These are phyloP conservation scores for Phytophthora chlamydospora DNA, from an alignment of 352 stramenopile genomes.

Conservation along the genomic window DNA sequence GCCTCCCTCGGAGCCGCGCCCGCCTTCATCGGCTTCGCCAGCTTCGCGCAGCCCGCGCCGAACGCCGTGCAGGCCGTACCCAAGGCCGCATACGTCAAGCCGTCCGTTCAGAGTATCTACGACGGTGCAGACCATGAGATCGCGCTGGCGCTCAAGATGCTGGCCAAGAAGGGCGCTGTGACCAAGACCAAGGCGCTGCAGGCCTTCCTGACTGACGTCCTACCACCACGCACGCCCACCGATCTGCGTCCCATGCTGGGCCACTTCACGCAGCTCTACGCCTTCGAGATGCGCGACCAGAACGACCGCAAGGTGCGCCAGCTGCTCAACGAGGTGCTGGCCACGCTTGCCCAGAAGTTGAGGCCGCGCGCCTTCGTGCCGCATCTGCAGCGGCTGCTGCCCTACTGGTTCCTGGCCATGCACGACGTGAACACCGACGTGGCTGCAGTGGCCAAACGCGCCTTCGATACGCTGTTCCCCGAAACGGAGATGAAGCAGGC, in stretches of 20 bases:
- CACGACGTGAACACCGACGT: conserved; percentile 75
- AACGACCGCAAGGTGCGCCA: conserved; percentile 86
- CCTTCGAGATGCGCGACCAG: conserved; percentile 82
- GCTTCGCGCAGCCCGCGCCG: conserved; percentile 49
- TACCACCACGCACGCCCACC: conserved; percentile 60
- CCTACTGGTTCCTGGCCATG: conserved; percentile 85
- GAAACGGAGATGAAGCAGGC: conserved; percentile 36
- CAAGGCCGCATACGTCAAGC: conserved; percentile 14
- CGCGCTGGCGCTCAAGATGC: conserved; percentile 81
- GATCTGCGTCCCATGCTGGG: conserved; percentile 77
- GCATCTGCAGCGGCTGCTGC: conserved; percentile 73
- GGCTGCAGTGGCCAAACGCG: conserved; percentile 48
- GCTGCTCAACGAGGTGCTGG: conserved; percentile 76
- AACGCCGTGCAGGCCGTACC: conserved; percentile 20
- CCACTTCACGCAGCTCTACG: conserved; percentile 81
- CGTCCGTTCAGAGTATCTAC: conserved; percentile 65
- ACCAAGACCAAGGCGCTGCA: conserved; percentile 86
- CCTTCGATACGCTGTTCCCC: conserved; percentile 61
- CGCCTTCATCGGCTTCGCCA: conserved; percentile 78
- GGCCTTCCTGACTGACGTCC: conserved; percentile 59
- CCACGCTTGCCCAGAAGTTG: conserved; percentile 61
- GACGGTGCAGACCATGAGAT: conserved; percentile 82
- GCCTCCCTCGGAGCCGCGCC: conserved; percentile 22
- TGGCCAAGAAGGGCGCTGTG: conserved; percentile 82
- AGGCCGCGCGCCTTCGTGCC: conserved; percentile 70